A percentile compares a stretch with the other conserved stretches of the same genome.
Conservation (phyloP, 2,329 filamentous ascomycete genomes). For the Botrytis elliptica region DNA sequence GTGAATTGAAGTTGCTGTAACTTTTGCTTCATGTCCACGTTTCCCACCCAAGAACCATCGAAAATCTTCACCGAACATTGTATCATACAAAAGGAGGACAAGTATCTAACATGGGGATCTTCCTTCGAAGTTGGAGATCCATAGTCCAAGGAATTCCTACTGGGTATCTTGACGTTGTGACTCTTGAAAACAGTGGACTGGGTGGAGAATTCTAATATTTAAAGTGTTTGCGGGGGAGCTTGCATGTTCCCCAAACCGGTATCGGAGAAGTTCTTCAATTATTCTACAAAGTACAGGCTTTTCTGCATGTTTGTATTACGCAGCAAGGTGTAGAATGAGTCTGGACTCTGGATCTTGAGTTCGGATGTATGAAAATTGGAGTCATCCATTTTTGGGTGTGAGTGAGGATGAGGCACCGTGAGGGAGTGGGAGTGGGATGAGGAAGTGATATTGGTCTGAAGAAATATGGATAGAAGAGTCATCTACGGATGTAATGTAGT, state of each 20-base stretch:
- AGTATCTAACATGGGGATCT: neutral
- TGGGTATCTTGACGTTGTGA: neutral
- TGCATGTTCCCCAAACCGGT: neutral
- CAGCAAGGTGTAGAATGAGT: neutral
- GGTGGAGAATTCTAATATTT: neutral
- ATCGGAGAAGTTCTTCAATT: neutral
- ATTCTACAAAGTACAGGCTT: neutral
- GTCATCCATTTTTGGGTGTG: neutral
- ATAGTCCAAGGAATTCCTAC: neutral
- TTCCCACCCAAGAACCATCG: neutral
- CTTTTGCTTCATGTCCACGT: neutral
- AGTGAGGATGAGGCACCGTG: neutral
- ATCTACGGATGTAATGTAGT: neutral
- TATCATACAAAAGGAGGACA: too few relatives aligned
- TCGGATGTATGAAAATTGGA: neutral
- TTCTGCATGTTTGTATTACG: neutral
- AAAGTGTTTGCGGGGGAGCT: constrained; percentile 2
- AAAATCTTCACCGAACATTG: neutral
- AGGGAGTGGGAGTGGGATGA: neutral
- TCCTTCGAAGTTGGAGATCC: neutral
- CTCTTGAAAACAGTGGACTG: neutral
- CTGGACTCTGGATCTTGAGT: neutral
- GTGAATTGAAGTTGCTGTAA: neutral
- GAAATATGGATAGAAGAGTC: neutral
- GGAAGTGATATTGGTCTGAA: neutral